Conservation (phyloP, 179 eudicot genomes). For the Beta corolliflora region DNA sequence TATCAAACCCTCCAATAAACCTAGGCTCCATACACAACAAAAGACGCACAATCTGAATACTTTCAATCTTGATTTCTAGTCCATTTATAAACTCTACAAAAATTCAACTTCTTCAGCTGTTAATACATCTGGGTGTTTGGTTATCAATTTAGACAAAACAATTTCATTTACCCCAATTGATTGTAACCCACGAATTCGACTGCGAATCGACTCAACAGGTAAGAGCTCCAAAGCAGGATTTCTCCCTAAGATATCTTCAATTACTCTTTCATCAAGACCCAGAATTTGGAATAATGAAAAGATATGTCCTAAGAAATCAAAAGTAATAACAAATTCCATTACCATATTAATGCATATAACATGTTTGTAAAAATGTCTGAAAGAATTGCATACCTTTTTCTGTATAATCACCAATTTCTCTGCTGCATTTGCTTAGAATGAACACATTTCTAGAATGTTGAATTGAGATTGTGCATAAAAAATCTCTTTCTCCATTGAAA, state of each 20-base stretch:
- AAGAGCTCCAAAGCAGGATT: slow-evolving; percentile 45
- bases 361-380: slow-evolving; percentile 47
- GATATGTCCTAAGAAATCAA: slow-evolving; percentile 42
- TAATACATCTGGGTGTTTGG: slow-evolving; percentile 59
- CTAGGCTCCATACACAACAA: slow-evolving; percentile 49
- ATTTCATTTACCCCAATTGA: slow-evolving; percentile 50
- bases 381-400: slow-evolving; percentile 39
- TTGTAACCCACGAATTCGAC: slow-evolving; percentile 51
- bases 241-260: slow-evolving; percentile 36
- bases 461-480: slow-evolving; percentile 5
- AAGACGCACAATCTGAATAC: slow-evolving; percentile 63
- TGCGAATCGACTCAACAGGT: slow-evolving; percentile 48
- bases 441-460: slow-evolving; percentile 18
- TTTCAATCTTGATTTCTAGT: slow-evolving; percentile 45
- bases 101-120: slow-evolving; percentile 58
- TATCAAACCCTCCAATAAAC: slow-evolving; percentile 59
- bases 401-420: background rate
- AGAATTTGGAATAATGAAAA: slow-evolving; percentile 53
- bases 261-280: slow-evolving; percentile 52
- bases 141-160: slow-evolving; percentile 48
- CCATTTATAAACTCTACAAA: slow-evolving; percentile 44
- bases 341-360: slow-evolving; percentile 30
- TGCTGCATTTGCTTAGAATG: slow-evolving; percentile 27
- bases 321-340: slow-evolving; percentile 6
- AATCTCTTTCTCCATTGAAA: slow-evolving; percentile 9